Base-by-base conservation (phyloP, 768 basidiomycete species). In the Lactifluus hygrophoroides region DNA sequence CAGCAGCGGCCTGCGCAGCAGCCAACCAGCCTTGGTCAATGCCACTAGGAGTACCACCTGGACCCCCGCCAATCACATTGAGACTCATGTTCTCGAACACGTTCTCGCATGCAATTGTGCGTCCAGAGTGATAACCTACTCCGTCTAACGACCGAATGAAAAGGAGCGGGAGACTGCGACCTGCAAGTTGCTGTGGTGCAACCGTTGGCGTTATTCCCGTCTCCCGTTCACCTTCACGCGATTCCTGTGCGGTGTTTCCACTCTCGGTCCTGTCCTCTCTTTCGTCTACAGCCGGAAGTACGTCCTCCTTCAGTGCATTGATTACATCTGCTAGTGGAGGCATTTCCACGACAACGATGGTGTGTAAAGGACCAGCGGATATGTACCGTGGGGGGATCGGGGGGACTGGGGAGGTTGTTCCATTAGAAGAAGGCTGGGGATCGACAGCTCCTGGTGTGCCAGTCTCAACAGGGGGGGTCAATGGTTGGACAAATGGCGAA, bases 91-190 rank as follows among this genome's bases (percentile, higher is more conserved):
- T 70, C 66, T 85, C 82, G 70, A 89, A 88, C 17, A 88, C 80
- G 66, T 88, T 88, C 69, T 92, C 90, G 68, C 87, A 88, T 17
- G 88, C 80, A 57, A 93, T 83, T 43, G 86, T 88, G 61, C 89
- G 81, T 37, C 90, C 90, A 21, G 91, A 91, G 69, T 91, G 88
- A 69, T 91, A 93, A 4, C 90, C 90, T 30, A 92, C 83, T n/a
- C 91, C 89, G 65, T 93, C 90, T 42, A 75, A 80, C 16, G 85
- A 76, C 32, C 90, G 83, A 57, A 93, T 90, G 68, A 93, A 92
- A 38, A 93, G 69, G 64, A 93, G 67, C 0, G 90, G 90, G 5
- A 93, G 75, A 63, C 78, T 88, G 52, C 85, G 81, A 8, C 86
- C 85, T 3, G 81, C 69, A 48, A 89, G 80, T n/a, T 81, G 73